Base-by-base conservation (phyloP, 768 basidiomycete genomes). In the Pilatotrama ljubarskyi region DNA sequence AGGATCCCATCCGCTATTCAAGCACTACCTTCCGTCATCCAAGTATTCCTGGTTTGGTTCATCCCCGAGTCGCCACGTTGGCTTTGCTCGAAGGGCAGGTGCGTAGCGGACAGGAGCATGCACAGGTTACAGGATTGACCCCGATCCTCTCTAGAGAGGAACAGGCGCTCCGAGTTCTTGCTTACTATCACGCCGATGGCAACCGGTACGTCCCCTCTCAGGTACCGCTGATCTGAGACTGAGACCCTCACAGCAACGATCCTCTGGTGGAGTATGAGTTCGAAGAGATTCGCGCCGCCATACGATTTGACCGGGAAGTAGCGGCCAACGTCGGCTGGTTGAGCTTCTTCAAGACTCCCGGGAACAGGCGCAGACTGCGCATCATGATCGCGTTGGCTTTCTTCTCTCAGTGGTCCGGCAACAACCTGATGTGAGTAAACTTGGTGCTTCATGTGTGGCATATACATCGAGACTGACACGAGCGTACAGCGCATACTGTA, bases 221-320 rank as follows among this genome's bases (percentile, higher is more conserved):
- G 29, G n/a, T 32, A 14, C 11, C 25, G 38, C 38, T n/a, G n/a
- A n/a, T 0, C 61, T 68, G 20, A 58, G 10, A 3, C 14, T 25
- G 13, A 7, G 25, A 3, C 7, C 29, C 4, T 32, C 11, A 20
- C 51, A 58, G 70, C 49, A 59, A 78, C 22, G 82, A 87, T 65
- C 80, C 84, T 1, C 77, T 84, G 1, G 83, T 86, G 1, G 75
- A 81, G 62, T 84, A 81, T 67, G 84, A 86, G 67, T 85, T 82
- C 63, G 78, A 82, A 63, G 86, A 87, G 71, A 88, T 88, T 74
- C 84, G 82, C 67, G 77, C 82, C 24, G 84, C 84, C 6, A 70
- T 80, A 38, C 26, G 35, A 43, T 63, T 63, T 35, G 62, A 63
- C 51, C 25, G 43, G 9, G 62, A 63, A 29, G 72, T 77, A n/a